Evolutionary conservation across 2,329 filamentous ascomycete genomes (phyloP).

Genomic region (Fusarium begoniae): DNA sequence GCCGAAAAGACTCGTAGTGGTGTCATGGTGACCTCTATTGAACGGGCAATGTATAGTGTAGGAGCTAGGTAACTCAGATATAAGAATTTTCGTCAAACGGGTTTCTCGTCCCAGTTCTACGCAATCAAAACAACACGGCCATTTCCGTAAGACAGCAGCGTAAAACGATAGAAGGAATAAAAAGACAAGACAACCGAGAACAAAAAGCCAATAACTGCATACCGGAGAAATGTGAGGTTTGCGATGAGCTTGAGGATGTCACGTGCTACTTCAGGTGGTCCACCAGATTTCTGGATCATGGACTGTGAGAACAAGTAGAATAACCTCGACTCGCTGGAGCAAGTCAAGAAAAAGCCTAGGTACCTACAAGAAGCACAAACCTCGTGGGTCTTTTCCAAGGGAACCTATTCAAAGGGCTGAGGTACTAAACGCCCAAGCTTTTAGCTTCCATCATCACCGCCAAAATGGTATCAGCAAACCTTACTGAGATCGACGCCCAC

Average conservation of each 20-base stretch:
- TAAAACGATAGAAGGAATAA: neutral
- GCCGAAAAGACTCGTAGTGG: neutral
- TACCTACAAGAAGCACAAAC: too few relatives aligned
- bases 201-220: neutral
- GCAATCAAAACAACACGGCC: neutral
- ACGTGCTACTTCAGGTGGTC: slow-evolving; percentile 21
- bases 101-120: neutral
- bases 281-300: slow-evolving; percentile 3
- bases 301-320: neutral
- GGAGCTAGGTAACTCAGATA: neutral
- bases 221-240: neutral
- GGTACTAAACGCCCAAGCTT: neutral
- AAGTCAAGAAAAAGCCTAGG: neutral
- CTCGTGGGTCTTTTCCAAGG: neutral
- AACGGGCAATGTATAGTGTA: neutral
- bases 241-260: neutral
- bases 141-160: neutral
- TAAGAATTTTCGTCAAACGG: neutral
- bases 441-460: neutral
- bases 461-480: slow-evolving; percentile 41
- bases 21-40: neutral
- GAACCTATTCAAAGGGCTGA: too few relatives aligned
- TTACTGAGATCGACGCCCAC: slow-evolving; percentile 73
- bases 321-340: neutral
- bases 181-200: neutral